Evolutionary conservation across 225 moss, liverwort and hornwort species (phyloP).

Genomic region (Antitrichia curtipendula): DNA sequence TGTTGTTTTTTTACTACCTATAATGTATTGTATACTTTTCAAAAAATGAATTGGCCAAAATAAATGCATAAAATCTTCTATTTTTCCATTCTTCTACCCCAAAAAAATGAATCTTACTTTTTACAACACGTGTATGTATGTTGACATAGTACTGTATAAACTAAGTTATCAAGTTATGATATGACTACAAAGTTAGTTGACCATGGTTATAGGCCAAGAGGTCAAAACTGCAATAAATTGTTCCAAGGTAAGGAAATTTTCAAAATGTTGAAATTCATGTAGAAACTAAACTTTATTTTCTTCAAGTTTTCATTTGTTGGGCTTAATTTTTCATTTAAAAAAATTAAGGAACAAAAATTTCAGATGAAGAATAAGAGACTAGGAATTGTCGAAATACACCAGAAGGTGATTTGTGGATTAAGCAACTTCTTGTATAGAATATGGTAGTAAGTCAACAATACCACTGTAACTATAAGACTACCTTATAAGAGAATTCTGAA

Average conservation of each 20-base stretch:
- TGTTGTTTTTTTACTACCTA: neutral
- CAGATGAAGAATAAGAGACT: neutral
- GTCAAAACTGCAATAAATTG: neutral
- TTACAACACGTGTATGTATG: neutral
- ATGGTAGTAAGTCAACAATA: neutral
- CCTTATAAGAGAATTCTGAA: neutral
- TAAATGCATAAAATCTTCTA: neutral
- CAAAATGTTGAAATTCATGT: neutral
- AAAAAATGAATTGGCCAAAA: neutral
- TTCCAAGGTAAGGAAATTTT: neutral
- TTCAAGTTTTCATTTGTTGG: neutral
- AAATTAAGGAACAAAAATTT: neutral
- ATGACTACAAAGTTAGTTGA: neutral
- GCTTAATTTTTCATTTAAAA: neutral
- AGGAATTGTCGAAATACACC: neutral
- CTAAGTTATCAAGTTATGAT: rapidly evolving
- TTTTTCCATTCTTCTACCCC: neutral
- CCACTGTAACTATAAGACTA: too few relatives aligned
- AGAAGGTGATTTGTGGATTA: neutral
- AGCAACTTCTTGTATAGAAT: neutral
- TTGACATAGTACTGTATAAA: neutral
- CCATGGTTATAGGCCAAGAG: neutral
- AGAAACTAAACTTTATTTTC: neutral
- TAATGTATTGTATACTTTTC: neutral
- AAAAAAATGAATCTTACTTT: neutral